These are phyloP conservation scores for Erodium moschatum DNA, from an alignment of 441 rosid species.

Conservation along the genomic window DNA sequence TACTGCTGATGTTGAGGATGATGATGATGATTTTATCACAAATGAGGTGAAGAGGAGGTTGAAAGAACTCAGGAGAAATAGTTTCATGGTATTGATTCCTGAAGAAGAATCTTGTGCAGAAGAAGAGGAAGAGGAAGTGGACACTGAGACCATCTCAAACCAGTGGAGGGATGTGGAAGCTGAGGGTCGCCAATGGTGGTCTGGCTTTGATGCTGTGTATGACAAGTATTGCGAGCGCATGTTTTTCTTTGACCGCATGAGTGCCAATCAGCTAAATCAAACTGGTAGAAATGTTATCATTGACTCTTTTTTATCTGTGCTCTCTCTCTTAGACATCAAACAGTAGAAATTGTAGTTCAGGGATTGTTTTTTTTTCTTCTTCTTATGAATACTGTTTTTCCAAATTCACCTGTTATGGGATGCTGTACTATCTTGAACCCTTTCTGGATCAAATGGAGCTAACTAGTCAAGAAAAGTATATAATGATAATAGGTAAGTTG, in stretches of 20 bases:
- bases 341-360: not conserved
- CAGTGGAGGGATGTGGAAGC: constrained; percentile 94
- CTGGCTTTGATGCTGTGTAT: constrained; percentile 81
- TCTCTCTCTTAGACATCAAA: not conserved
- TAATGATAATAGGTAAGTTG: too few relatives aligned
- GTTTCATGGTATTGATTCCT: constrained; percentile 88
- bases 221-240: constrained; percentile 79
- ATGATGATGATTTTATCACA: constrained; percentile 72
- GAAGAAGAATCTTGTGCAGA: constrained; percentile 65
- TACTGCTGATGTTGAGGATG: constrained; percentile 54
- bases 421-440: not conserved
- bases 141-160: constrained; percentile 44
- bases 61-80: constrained; percentile 78
- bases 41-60: constrained; percentile 86
- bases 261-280: constrained; percentile 54
- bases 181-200: constrained; percentile 90
- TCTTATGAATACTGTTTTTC: not conserved
- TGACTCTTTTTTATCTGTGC: constrained; percentile 9
- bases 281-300: constrained; percentile 37
- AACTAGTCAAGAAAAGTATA: not conserved
- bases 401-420: not conserved
- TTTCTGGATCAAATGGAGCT: not conserved
- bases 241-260: constrained; percentile 73
- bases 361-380: not conserved
- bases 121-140: constrained; percentile 48